Conservation (phyloP, 805 yeast species). For the Zygosaccharomyces pseudorouxii region DNA sequence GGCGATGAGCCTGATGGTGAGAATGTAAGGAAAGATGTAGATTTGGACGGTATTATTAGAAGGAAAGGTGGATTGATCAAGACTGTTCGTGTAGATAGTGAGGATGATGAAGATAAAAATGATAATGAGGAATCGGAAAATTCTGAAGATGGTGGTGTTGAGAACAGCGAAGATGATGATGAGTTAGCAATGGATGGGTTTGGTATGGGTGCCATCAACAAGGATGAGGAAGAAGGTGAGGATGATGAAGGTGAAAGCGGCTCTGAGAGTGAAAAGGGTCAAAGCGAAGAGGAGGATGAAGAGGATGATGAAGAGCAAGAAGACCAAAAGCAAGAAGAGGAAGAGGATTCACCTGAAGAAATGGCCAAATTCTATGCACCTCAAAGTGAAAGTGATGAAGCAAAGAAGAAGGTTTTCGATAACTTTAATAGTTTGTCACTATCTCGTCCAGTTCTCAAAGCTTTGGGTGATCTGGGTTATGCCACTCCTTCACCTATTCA, state of each 20-base stretch:
- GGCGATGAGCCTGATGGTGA: slow-evolving; percentile 33
- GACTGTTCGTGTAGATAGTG: slow-evolving; percentile 43
- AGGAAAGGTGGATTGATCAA: slow-evolving; percentile 75
- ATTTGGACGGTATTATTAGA: slow-evolving; percentile 80
- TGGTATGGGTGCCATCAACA: slow-evolving; percentile 35
- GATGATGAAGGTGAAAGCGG: slow-evolving; percentile 29
- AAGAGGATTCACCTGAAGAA: slow-evolving; percentile 60
- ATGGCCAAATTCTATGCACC: slow-evolving; percentile 73
- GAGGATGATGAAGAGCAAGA: slow-evolving; percentile 32
- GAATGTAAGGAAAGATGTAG: slow-evolving; percentile 55
- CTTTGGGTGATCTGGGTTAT: slow-evolving; percentile 75
- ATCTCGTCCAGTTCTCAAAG: slow-evolving; percentile 87
- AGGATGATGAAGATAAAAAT: slow-evolving; percentile 37
- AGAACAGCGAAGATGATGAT: slow-evolving; percentile 32
- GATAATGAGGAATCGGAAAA: slow-evolving; percentile 38
- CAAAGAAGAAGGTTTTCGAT: slow-evolving; percentile 49
- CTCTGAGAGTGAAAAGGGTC: slow-evolving; percentile 25
- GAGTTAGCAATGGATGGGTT: slow-evolving; percentile 38
- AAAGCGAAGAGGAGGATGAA: slow-evolving; percentile 20
- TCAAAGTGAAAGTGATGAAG: slow-evolving; percentile 48
- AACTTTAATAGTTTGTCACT: slow-evolving; percentile 73
- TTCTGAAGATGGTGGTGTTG: slow-evolving; percentile 35
- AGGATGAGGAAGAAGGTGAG: slow-evolving; percentile 29
- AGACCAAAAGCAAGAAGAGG: slow-evolving; percentile 25
- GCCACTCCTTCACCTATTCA: slow-evolving; percentile 92